Evolutionary conservation across 2,329 filamentous ascomycete species (phyloP), one percentile per base, ranked within the genome.

Genomic region (Cylindrodendrum hubeiense): DNA sequence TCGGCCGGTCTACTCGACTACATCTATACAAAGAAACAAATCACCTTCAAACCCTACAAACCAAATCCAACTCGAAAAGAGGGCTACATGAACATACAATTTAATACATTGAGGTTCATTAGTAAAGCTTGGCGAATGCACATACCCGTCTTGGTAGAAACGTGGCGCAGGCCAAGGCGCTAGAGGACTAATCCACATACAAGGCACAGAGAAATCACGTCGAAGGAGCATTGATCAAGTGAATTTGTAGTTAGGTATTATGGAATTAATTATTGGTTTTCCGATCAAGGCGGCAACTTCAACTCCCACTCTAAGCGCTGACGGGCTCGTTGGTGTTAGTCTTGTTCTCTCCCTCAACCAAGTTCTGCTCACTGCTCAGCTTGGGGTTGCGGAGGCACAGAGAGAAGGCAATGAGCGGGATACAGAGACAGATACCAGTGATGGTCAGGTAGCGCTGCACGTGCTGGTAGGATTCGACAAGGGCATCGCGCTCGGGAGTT

Each of bases 361-460:
- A 67, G 4, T 79, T 85, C 77, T 85, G 84, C 59, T 81, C 51
- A 43, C 83, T 72, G 59, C 79, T 85, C 53, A 86, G 78, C 72
- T 79, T 81, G 39, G 83, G 83, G 73, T 86, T 84, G 58, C 83
- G 79, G 61, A 84, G 72, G 58, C 74, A 71, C 10, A 80, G 41
- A 2, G 82, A 80, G 54, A 86, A 84, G 1, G 63, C 78, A 30
- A 86, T 83, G 22, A 86, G 79, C 24, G 84, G 84, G 30, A 85
- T 78, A 53, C 81, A 84, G 28, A 86, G 75, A 62, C 82, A 84
- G 70, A 86, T 82, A 34, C 84, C 84, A 4, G 81, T 82, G 60
- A 86, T 84, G 56, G 78, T 80, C 10, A 86, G 78, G 33, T 85
- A 72, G 7, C 80, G 78, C 79, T 86, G 84, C 0, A 83, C 79